Percentiles rank a stretch among this genome's conserved stretches.
Evolutionary conservation across 2,329 filamentous ascomycete species (phyloP).

Genomic region (Lachnum nothofagi): DNA sequence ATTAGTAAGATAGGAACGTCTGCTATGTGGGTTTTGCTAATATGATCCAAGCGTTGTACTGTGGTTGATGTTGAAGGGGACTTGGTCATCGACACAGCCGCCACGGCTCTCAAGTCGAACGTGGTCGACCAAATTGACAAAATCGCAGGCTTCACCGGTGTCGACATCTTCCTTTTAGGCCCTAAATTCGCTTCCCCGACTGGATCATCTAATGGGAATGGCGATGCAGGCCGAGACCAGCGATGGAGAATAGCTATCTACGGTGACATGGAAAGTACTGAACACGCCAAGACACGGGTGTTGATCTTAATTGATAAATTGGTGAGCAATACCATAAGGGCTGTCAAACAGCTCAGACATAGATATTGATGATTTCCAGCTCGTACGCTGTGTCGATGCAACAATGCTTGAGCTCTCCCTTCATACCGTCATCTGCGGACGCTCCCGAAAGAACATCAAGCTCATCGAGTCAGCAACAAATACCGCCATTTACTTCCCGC

Average conservation of each 20-base stretch:
- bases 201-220: conserved; percentile 66
- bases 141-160: conserved; percentile 81
- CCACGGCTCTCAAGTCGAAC: conserved; percentile 63
- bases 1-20: conserved; percentile 59
- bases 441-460: conserved; percentile 96
- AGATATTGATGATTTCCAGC: conserved; percentile 39
- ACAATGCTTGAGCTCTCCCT: conserved; percentile 79
- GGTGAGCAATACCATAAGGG: conserved; percentile 14
- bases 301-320: conserved; percentile 83
- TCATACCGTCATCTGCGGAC: conserved; percentile 87
- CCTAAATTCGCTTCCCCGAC: conserved; percentile 80
- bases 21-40: conserved; percentile 24
- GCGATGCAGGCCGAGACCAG: conserved; percentile 75
- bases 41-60: conserved; percentile 67
- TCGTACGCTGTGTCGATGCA: conserved; percentile 69
- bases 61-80: conserved; percentile 90
- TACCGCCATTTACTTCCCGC: conserved; percentile 96
- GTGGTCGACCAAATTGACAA: conserved; percentile 83
- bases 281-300: conserved; percentile 93
- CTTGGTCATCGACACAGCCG: conserved; percentile 70
- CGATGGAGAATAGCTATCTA: conserved; percentile 91
- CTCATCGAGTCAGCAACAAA: conserved; percentile 91
- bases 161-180: conserved; percentile 92
- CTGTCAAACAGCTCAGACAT: not conserved
- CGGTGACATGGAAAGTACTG: conserved; percentile 88